These are phyloP conservation scores for Xerocomellus chrysenteron DNA, from an alignment of 768 basidiomycete genomes.

Conservation along the genomic window DNA sequence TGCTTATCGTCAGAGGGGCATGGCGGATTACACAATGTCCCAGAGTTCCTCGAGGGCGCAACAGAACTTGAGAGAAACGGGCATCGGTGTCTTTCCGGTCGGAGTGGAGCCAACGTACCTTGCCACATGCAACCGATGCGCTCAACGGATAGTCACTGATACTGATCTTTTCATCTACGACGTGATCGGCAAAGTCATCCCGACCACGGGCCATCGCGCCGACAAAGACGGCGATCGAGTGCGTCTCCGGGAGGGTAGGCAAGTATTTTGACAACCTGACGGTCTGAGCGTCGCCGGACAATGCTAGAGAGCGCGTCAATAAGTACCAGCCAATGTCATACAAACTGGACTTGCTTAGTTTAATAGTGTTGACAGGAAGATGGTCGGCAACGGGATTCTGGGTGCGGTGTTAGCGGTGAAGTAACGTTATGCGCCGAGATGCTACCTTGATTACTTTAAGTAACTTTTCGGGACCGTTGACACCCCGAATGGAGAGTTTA, in stretches of 20 bases:
- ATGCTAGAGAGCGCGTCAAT: slow-evolving; percentile 47
- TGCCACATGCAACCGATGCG: slow-evolving; percentile 94
- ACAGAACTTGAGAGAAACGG: slow-evolving; percentile 61
- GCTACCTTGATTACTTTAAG: slow-evolving; percentile 93
- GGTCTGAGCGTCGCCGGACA: slow-evolving; percentile 88
- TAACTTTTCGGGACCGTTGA: slow-evolving; percentile 95
- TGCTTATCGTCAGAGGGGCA: neutral
- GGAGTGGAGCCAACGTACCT: slow-evolving; percentile 53
- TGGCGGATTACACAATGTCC: slow-evolving; percentile 70
- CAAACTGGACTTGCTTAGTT: slow-evolving; percentile 70
- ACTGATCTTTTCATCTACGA: slow-evolving; percentile 95
- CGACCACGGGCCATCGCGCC: slow-evolving; percentile 97
- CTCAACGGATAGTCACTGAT: slow-evolving; percentile 93
- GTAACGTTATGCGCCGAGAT: neutral
- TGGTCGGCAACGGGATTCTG: slow-evolving; percentile 95
- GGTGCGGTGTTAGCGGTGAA: slow-evolving; percentile 1
- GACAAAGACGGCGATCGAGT: slow-evolving; percentile 92
- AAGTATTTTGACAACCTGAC: slow-evolving; percentile 81
- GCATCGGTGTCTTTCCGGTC: slow-evolving; percentile 1
- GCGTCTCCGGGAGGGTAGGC: slow-evolving; percentile 80
- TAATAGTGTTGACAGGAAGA: slow-evolving; percentile 91
- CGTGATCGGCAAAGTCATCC: slow-evolving; percentile 94
- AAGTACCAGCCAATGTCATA: neutral
- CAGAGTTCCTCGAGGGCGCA: slow-evolving; percentile 92
- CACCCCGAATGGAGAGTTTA: slow-evolving; percentile 91